Percentiles rank a stretch among this genome's conserved stretches.
These are phyloP conservation scores for Populus pruinosa DNA, from an alignment of 345 rosid genomes.

Conservation along the genomic window DNA sequence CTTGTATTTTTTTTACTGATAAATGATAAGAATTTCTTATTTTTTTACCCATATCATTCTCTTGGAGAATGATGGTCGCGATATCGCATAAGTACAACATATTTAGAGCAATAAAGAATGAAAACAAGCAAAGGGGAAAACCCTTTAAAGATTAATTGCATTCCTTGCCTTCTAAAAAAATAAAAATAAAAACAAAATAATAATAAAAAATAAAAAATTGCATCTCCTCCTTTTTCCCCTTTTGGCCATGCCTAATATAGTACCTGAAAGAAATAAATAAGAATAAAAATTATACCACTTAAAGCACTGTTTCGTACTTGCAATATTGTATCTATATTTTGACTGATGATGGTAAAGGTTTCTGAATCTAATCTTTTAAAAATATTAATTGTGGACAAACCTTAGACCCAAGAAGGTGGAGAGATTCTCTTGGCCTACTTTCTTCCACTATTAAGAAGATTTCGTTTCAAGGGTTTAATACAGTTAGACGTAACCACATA, in stretches of 20 bases:
- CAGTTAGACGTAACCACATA: background rate
- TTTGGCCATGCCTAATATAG: background rate
- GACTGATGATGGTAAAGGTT: background rate
- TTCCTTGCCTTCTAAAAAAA: too few relatives aligned
- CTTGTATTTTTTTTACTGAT: too few relatives aligned
- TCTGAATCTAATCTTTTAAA: too few relatives aligned
- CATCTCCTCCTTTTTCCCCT: background rate
- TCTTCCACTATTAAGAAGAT: background rate
- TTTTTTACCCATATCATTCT: too few relatives aligned
- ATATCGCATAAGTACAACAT: accelerated
- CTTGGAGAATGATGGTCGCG: accelerated
- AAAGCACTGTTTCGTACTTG: background rate
- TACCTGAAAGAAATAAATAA: background rate
- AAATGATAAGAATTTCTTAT: too few relatives aligned
- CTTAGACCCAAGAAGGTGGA: conserved; percentile 10
- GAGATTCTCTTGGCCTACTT: conserved; percentile 1
- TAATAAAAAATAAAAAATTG: too few relatives aligned
- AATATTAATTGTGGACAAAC: background rate
- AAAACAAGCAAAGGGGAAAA: background rate
- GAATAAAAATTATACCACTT: background rate
- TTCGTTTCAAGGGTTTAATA: background rate
- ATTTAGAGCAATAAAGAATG: background rate
- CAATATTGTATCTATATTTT: background rate
- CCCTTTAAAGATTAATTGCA: background rate
- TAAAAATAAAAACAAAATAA: too few relatives aligned